These are phyloP conservation scores for Periconia sp. DNA, from an alignment of 2,329 filamentous ascomycete genomes.

Conservation along the genomic window DNA sequence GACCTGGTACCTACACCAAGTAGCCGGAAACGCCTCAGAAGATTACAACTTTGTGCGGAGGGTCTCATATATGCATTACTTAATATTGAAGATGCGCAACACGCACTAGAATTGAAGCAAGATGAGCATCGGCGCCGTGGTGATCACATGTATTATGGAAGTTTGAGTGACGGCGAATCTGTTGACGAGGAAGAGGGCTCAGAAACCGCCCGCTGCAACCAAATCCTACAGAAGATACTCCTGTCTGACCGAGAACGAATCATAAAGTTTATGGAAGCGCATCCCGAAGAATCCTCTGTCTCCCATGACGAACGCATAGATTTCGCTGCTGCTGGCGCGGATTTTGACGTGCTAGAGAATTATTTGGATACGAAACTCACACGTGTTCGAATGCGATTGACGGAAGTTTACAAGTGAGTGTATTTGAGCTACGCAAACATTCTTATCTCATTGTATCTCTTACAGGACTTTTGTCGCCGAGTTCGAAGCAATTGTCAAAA, in stretches of 20 bases:
- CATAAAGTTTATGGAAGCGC: not conserved
- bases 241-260: not conserved
- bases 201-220: not conserved
- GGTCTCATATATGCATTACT: not conserved
- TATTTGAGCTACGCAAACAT: not conserved
- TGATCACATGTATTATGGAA: no score
- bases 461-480: not conserved
- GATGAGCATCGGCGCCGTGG: not conserved
- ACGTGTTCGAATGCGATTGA: not conserved
- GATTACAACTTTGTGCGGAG: not conserved
- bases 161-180: not conserved
- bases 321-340: not conserved
- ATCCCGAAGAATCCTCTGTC: not conserved
- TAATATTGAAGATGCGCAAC: not conserved
- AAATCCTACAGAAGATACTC: not conserved
- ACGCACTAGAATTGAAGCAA: not conserved
- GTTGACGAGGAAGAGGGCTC: not conserved
- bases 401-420: not conserved
- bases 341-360: not conserved
- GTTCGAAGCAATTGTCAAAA: constrained; percentile 1
- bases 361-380: not conserved
- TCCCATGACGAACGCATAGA: not conserved
- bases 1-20: no score
- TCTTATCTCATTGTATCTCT: not conserved
- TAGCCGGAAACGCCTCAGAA: not conserved